Base-by-base conservation (phyloP, 2,329 filamentous ascomycete species). In the Fusarium buharicum region DNA sequence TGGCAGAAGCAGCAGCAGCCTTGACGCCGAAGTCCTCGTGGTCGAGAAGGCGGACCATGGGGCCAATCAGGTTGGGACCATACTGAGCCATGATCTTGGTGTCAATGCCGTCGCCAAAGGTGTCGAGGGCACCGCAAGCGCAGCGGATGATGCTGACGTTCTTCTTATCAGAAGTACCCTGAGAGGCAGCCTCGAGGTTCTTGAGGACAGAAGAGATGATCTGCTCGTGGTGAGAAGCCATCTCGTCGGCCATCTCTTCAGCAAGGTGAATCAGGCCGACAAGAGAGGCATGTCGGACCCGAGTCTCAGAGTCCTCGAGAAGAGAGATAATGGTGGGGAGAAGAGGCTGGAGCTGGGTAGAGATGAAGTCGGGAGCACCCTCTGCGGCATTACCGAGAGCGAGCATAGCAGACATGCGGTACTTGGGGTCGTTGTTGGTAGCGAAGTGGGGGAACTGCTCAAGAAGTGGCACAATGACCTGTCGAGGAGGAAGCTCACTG, bases 361-460 rank as follows among this genome's bases (percentile, higher is more conserved):
- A 92, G 72, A 98, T 93, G 78, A 98, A 99, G 76, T 99, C 95
- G 14, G 95, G 95, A 27, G 95, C 94, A 69, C 95, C 95, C 81
- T 98, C 95, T 49, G 97, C 94, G 69, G 92, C 94, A 81, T 94
- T 96, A 57, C 94, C 94, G 6, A 99, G 85, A 44, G 94, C 90
- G 62, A 98, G 84, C 73, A 98, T 95, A 77, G 91, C 93, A 50
- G 94, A 93, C 77, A 94, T 91, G 58, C 94, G 89, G 79, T 90
- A 90, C 69, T 92, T 88, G 31, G 93, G 85, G 72, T 96, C 85
- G 57, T 84, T 78, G 73, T 87, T 89, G 68, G 85, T 85, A 67
- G 94, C 92, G 73, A 95, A 97, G 67, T 86, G 85, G 33, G 92
- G 89, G 67, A 98, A 90, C 49, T 91, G 88, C 68, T 96, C 90